A percentile compares a stretch with the other conserved stretches of the same genome.
Conservation (phyloP, 768 basidiomycete genomes). For the Artomyces pyxidatus region DNA sequence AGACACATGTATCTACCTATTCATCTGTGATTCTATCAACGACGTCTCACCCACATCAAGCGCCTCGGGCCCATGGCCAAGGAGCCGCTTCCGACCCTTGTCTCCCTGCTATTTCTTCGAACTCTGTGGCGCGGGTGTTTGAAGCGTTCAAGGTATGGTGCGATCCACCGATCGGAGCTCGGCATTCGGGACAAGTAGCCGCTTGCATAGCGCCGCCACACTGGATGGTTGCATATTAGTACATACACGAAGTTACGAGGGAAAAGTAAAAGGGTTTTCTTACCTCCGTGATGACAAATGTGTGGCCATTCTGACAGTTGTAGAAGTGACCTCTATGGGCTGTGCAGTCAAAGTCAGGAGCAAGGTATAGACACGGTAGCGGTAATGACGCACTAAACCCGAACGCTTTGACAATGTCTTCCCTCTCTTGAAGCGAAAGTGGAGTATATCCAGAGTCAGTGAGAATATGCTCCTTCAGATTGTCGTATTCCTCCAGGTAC, state of each 20-base stretch:
- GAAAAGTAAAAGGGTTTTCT: not conserved
- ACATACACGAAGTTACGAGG: slow-evolving; percentile 2
- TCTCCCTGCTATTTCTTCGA: slow-evolving; percentile 32
- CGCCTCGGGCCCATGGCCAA: slow-evolving; percentile 24
- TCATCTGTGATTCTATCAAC: too few species aligned
- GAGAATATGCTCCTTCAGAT: slow-evolving; percentile 14
- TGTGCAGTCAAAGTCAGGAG: not conserved
- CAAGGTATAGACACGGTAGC: not conserved
- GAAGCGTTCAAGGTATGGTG: slow-evolving; percentile 31
- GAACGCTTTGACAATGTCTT: slow-evolving; percentile 22
- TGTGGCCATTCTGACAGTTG: slow-evolving; percentile 45
- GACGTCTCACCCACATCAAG: too few species aligned
- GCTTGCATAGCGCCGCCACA: slow-evolving; percentile 49
- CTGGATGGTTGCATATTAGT: slow-evolving; percentile 21
- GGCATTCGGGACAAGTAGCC: slow-evolving; percentile 50
- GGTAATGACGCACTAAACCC: slow-evolving; percentile 17
- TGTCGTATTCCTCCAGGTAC: slow-evolving; percentile 16
- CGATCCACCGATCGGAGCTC: slow-evolving; percentile 42
- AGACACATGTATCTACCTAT: too few species aligned
- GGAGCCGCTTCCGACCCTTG: slow-evolving; percentile 23
- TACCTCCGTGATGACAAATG: slow-evolving; percentile 52
- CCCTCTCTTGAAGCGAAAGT: slow-evolving; percentile 19
- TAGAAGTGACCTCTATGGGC: slow-evolving; percentile 25
- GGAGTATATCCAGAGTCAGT: slow-evolving; percentile 17
- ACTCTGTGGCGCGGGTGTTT: slow-evolving; percentile 40